These are phyloP conservation scores for Irpex sp. DNA, from an alignment of 1,284 basidiomycete genomes.

Conservation along the genomic window DNA sequence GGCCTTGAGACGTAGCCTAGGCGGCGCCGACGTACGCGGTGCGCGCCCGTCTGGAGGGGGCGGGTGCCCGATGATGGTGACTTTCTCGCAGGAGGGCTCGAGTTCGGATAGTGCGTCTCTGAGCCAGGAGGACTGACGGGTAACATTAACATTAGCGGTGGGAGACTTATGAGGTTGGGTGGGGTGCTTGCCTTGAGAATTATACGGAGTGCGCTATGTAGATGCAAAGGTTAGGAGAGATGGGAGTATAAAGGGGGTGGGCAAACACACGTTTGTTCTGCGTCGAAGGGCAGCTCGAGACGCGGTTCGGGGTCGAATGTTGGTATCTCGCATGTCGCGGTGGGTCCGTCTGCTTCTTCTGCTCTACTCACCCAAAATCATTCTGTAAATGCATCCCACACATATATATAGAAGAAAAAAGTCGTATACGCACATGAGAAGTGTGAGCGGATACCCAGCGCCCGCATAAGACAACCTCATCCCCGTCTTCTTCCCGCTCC, in stretches of 20 bases:
- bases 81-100: constrained; percentile 77
- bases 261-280: constrained; percentile 54
- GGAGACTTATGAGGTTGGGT: not conserved
- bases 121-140: constrained; percentile 78
- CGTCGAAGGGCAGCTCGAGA: constrained; percentile 78
- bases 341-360: constrained; percentile 81
- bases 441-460: constrained; percentile 71
- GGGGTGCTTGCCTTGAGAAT: constrained; percentile 72
- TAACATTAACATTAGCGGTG: too few species aligned
- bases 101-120: constrained; percentile 89
- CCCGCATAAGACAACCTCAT: constrained; percentile 86
- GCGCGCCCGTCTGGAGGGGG: constrained; percentile 30
- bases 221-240: constrained; percentile 7
- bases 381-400: constrained; percentile 9
- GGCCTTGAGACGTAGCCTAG: constrained; percentile 74
- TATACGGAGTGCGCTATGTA: constrained; percentile 66
- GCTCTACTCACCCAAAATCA: constrained; percentile 44
- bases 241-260: constrained; percentile 1
- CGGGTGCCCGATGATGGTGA: constrained; percentile 81
- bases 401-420: not conserved
- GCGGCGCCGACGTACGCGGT: constrained; percentile 36
- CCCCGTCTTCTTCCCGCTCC: constrained; percentile 64
- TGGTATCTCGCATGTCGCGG: constrained; percentile 84
- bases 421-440: constrained; percentile 67
- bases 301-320: constrained; percentile 84